Evolutionary conservation across 2,329 filamentous ascomycete genomes (phyloP).

Genomic region (Cephalotrichum gorgonifer): DNA sequence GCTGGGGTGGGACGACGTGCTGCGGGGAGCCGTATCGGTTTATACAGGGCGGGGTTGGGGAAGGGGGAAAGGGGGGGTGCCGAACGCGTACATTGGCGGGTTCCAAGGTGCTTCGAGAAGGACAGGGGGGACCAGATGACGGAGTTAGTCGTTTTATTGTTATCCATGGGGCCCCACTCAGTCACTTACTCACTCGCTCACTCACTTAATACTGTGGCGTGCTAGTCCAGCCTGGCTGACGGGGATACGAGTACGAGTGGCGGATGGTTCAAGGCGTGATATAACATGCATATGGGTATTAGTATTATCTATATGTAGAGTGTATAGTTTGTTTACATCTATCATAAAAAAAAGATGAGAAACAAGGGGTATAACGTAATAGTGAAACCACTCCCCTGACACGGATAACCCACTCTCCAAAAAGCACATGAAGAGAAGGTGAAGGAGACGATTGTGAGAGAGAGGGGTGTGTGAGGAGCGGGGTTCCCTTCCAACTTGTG

Average conservation of each 20-base stretch:
- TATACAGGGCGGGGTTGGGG: not conserved
- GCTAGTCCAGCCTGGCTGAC: too few relatives aligned
- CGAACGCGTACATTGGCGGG: not conserved
- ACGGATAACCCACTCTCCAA: too few relatives aligned
- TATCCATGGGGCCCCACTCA: too few relatives aligned
- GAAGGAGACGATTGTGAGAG: not conserved
- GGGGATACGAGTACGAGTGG: not conserved
- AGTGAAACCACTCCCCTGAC: not conserved
- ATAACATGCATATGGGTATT: not conserved
- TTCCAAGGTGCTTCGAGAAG: not conserved
- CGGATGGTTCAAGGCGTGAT: not conserved
- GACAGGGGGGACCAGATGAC: not conserved
- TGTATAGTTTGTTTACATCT: conserved; percentile 4
- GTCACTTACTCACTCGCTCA: too few relatives aligned
- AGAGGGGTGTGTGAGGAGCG: too few relatives aligned
- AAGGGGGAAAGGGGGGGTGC: not conserved
- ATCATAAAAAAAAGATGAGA: conserved; percentile 10
- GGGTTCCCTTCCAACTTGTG: too few relatives aligned
- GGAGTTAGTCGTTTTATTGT: not conserved
- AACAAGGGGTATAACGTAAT: not conserved
- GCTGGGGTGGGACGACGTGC: not conserved
- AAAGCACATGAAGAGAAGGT: too few relatives aligned
- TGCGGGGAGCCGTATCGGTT: conserved; percentile 2
- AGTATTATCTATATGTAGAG: conserved; percentile 2
- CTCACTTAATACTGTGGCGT: too few relatives aligned